Percentiles rank a stretch among this genome's conserved stretches.
Conservation (phyloP, 2,329 filamentous ascomycete species). For the Trichoderma koningiopsis region DNA sequence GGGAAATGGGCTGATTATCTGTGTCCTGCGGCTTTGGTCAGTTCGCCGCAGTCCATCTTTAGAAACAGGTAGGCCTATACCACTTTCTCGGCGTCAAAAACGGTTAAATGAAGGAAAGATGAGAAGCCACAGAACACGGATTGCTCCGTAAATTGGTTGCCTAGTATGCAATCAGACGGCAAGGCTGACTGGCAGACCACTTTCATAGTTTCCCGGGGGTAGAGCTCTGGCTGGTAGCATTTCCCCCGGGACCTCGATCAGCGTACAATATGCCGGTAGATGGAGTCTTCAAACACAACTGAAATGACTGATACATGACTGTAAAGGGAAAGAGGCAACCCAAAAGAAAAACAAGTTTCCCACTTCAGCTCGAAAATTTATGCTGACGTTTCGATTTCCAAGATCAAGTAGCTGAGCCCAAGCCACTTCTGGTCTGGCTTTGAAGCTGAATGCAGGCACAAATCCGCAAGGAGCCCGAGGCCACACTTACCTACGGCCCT, state of each 20-base stretch:
- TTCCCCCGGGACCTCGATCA: background rate
- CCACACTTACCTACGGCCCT: background rate
- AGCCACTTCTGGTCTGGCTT: background rate
- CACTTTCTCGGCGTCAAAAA: background rate
- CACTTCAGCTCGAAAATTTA: background rate
- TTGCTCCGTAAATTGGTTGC: background rate
- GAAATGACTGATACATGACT: background rate
- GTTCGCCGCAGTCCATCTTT: background rate
- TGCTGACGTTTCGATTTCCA: background rate
- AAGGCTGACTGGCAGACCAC: conserved; percentile 6
- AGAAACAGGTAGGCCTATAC: background rate
- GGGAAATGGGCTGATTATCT: conserved; percentile 6
- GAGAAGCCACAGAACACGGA: background rate
- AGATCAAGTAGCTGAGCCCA: background rate
- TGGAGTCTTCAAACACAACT: background rate
- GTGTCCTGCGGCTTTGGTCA: background rate
- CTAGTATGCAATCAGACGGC: background rate
- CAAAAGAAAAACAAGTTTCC: background rate
- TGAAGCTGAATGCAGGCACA: background rate
- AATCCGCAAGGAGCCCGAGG: background rate
- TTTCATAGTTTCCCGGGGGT: background rate
- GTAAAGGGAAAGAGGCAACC: conserved; percentile 13
- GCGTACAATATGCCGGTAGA: background rate
- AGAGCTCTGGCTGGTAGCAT: background rate
- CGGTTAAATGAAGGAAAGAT: background rate